Evolutionary conservation across 179 eudicot genomes (phyloP).

Genomic region (Beta macrorhiza): DNA sequence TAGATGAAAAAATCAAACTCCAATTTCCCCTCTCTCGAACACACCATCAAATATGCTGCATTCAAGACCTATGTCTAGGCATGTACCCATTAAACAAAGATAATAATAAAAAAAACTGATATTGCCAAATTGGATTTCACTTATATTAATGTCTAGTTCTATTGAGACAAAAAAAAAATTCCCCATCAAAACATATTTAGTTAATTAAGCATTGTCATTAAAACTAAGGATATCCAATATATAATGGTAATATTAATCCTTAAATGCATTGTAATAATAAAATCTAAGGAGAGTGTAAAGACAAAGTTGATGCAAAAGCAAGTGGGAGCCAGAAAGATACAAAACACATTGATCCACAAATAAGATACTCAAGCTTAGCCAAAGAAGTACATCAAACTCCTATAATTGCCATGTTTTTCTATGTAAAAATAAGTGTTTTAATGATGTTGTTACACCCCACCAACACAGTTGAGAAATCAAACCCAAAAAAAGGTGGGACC

Average conservation of each 20-base stretch:
- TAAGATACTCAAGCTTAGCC: slow-evolving; percentile 3
- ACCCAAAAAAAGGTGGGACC: background rate
- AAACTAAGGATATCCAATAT: no score
- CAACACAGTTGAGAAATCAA: background rate
- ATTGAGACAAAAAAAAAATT: no score
- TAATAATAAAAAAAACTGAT: no score
- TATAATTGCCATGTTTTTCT: slow-evolving; percentile 9
- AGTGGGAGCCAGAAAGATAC: slow-evolving; percentile 18
- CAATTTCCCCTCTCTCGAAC: no score
- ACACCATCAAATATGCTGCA: no score
- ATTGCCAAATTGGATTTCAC: no score
- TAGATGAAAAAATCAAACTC: no score
- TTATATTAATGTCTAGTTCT: no score
- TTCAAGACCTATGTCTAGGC: no score
- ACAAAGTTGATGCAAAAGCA: slow-evolving; percentile 3
- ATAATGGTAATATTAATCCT: background rate
- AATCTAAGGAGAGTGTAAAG: background rate
- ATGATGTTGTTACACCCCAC: background rate
- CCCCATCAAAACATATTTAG: no score
- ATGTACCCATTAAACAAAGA: no score
- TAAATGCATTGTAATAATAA: background rate
- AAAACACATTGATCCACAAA: background rate
- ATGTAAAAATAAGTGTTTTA: background rate
- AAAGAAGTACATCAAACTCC: slow-evolving; percentile 1
- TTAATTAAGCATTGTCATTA: no score